Evolutionary conservation across 2,329 filamentous ascomycete species (phyloP).

Genomic region (Mycosphaerelloides madeirae): DNA sequence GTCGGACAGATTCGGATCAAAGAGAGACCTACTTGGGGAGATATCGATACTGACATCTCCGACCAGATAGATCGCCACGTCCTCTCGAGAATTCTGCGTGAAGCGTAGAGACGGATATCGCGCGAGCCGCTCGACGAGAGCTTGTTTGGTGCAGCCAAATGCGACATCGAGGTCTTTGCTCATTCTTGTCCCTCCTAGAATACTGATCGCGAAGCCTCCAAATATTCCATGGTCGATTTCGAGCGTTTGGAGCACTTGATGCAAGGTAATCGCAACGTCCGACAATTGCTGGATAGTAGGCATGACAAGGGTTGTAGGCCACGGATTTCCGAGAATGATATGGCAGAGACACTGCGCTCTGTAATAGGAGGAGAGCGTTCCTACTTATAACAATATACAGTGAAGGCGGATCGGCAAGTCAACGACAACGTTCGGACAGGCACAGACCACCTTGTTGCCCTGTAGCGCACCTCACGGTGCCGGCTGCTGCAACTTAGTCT

Average conservation of each 20-base stretch:
- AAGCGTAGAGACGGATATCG: neutral
- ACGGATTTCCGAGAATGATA: no score
- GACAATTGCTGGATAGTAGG: neutral
- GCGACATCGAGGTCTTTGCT: neutral
- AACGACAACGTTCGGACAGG: no score
- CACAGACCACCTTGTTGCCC: no score
- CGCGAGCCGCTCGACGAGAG: neutral
- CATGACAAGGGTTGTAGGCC: neutral
- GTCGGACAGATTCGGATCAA: no score
- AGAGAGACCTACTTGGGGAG: neutral
- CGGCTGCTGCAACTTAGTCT: no score
- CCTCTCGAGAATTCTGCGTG: neutral
- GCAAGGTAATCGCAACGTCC: neutral
- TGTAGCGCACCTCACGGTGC: no score
- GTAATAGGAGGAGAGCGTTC: no score
- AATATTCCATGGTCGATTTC: neutral
- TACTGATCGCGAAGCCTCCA: neutral
- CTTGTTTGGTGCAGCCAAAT: neutral
- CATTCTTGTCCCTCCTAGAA: neutral
- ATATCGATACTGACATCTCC: neutral
- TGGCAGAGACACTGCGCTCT: no score
- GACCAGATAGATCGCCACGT: neutral
- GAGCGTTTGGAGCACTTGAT: neutral
- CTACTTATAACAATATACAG: no score
- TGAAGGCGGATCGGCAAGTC: no score